Evolutionary conservation across 495 filamentous ascomycete species (phyloP).

Genomic region (Neurospora cerealis): DNA sequence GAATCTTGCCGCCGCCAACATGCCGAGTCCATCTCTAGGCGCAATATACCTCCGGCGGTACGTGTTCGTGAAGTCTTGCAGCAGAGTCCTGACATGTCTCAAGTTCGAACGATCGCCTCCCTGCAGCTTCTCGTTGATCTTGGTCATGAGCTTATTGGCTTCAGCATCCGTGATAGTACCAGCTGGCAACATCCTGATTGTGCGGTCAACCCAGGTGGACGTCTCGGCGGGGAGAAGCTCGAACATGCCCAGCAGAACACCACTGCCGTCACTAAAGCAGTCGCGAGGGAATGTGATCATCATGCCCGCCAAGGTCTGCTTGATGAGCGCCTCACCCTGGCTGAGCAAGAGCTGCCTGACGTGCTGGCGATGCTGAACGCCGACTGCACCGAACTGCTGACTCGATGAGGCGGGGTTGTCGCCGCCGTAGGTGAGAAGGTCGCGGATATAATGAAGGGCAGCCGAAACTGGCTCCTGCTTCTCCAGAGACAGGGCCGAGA

Average conservation of each 20-base stretch:
- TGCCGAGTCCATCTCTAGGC: slow-evolving; percentile 79
- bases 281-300: slow-evolving; percentile 97
- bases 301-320: slow-evolving; percentile 88
- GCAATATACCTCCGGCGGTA: slow-evolving; percentile 91
- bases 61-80: slow-evolving; percentile 94
- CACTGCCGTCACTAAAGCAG: slow-evolving; percentile 87
- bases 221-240: slow-evolving; percentile 74
- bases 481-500: slow-evolving; percentile 75
- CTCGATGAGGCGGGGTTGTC: slow-evolving; percentile 65
- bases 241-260: slow-evolving; percentile 81
- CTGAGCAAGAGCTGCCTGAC: slow-evolving; percentile 61
- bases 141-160: slow-evolving; percentile 53
- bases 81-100: slow-evolving; percentile 69
- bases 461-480: slow-evolving; percentile 85
- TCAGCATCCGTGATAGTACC: slow-evolving; percentile 61
- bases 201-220: slow-evolving; percentile 67
- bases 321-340: slow-evolving; percentile 69
- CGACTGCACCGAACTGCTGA: slow-evolving; percentile 39
- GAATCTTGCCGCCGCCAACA: slow-evolving; percentile 76
- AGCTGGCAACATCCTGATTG: slow-evolving; percentile 69
- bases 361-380: slow-evolving; percentile 52
- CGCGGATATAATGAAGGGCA: slow-evolving; percentile 85
- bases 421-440: slow-evolving; percentile 82
- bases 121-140: slow-evolving; percentile 57
- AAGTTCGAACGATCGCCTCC: slow-evolving; percentile 49